These are phyloP conservation scores for Stereocaulon alpinum DNA, from an alignment of 495 filamentous ascomycete species.

Conservation along the genomic window DNA sequence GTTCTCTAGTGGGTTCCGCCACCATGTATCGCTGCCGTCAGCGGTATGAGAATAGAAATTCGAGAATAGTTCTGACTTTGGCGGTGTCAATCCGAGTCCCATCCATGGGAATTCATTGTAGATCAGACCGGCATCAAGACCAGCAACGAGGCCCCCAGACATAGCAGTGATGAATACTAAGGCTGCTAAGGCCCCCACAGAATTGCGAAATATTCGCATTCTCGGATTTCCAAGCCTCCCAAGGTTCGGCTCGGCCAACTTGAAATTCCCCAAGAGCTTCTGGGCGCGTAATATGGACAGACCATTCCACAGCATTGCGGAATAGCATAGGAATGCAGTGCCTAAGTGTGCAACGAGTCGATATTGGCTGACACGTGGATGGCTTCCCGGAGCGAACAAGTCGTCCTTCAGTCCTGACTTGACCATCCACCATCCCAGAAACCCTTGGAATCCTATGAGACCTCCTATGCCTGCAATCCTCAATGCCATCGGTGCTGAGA, in stretches of 20 bases:
- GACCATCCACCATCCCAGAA: constrained; percentile 99
- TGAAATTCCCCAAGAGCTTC: constrained; percentile 52
- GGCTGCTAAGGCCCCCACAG: constrained; percentile 56
- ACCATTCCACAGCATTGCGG: constrained; percentile 88
- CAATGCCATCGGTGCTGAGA: constrained; percentile 64
- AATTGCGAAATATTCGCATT: constrained; percentile 61
- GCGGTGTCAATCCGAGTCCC: constrained; percentile 74
- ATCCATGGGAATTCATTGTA: constrained; percentile 98
- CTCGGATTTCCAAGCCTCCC: constrained; percentile 50
- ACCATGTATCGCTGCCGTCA: constrained; percentile 73
- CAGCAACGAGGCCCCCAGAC: constrained; percentile 87
- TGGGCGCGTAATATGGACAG: constrained; percentile 71
- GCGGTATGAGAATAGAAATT: constrained; percentile 72
- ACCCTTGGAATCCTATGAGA: constrained; percentile 89
- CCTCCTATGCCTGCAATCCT: constrained; percentile 73
- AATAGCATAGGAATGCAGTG: constrained; percentile 82
- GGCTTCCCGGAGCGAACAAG: constrained; percentile 78
- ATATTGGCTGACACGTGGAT: constrained; percentile 91
- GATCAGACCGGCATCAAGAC: constrained; percentile 89
- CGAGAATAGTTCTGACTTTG: constrained; percentile 69
- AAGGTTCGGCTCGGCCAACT: constrained; percentile 43
- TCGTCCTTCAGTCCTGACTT: constrained; percentile 91
- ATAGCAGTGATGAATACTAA: constrained; percentile 85
- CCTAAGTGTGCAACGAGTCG: constrained; percentile 81
- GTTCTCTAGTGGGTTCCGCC: constrained; percentile 96